Evolutionary conservation across 805 yeast genomes (phyloP), one percentile per base, ranked within the genome.

Genomic region (Barnettozyma salicaria): DNA sequence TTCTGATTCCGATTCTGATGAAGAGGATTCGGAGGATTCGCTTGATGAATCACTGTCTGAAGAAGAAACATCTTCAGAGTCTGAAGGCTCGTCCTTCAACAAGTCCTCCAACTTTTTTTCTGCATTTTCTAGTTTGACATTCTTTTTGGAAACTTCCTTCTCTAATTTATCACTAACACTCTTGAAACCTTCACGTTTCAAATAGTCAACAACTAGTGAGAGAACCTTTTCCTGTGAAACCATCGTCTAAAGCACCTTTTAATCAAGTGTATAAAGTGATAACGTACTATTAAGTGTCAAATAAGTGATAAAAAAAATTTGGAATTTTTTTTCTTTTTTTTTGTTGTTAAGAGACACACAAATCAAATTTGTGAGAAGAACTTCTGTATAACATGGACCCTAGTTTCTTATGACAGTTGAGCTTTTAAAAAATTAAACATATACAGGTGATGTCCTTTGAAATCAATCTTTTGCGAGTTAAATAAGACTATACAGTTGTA

Each of bases 21-120:
- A 47, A 13, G 61, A 49, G n/a, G n/a, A 14, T 39, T 57, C n/a
- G 58, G 49, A 20, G 27, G 33, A 30, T 44, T 32, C 16, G 33
- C 17, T 13, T n/a, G n/a, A n/a, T n/a, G 42, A 32, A 5, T 34
- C 41, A 8, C 19, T n/a, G 10, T 12, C 19, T 16, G 43, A 35
- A 8, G 27, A 19, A 5, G 32, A 25, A n/a, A 30, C 22, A 28
- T 13, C 17, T 7, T 11, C n/a, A 10, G 38, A 34, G 8, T 29
- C 30, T 5, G 32, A 21, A 18, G 21, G 5, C 19, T 32, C 36
- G 8, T 32, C 17, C 19, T 19, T 28, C 28, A 28, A 22, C 30
- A 34, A 19, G 2, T 39, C 38, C 14, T 33, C 54, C 31, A 40
- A 25, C 26, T 33, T 33, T 30, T 40, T 26, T 42, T 19, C 32